These are phyloP conservation scores for Straminergon stramineum DNA, from an alignment of 225 moss, liverwort and hornwort species.

Conservation along the genomic window DNA sequence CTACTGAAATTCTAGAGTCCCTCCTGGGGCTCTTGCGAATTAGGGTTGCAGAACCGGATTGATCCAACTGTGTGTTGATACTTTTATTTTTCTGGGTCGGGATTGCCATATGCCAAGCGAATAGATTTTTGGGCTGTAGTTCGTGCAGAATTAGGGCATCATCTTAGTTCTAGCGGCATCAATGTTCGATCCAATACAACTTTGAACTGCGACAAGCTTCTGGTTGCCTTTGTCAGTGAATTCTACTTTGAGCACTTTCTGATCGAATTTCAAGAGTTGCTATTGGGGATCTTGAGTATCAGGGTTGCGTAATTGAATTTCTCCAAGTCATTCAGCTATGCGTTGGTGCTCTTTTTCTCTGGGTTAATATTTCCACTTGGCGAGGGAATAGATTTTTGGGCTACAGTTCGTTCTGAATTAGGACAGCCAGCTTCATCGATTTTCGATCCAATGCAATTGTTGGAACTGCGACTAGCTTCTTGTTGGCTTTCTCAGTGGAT, in stretches of 20 bases:
- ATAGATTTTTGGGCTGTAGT: neutral
- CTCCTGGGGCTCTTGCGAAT: neutral
- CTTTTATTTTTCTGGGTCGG: neutral
- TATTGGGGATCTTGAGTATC: neutral
- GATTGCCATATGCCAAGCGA: neutral
- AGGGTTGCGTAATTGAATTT: neutral
- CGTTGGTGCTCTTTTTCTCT: neutral
- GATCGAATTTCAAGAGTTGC: neutral
- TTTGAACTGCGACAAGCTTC: neutral
- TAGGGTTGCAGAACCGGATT: neutral
- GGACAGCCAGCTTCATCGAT: neutral
- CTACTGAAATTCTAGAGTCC: neutral
- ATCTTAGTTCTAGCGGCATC: neutral
- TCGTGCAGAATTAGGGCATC: neutral
- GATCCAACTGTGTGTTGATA: neutral
- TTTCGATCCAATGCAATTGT: neutral
- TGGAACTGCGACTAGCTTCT: neutral
- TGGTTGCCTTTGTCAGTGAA: neutral
- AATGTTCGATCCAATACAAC: neutral
- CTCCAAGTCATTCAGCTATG: neutral
- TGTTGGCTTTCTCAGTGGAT: neutral
- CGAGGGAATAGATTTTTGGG: neutral
- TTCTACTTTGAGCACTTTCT: neutral
- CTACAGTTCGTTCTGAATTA: neutral
- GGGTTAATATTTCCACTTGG: neutral